Evolutionary conservation across 2,329 filamentous ascomycete genomes (phyloP).

Genomic region (Periconia digitata): DNA sequence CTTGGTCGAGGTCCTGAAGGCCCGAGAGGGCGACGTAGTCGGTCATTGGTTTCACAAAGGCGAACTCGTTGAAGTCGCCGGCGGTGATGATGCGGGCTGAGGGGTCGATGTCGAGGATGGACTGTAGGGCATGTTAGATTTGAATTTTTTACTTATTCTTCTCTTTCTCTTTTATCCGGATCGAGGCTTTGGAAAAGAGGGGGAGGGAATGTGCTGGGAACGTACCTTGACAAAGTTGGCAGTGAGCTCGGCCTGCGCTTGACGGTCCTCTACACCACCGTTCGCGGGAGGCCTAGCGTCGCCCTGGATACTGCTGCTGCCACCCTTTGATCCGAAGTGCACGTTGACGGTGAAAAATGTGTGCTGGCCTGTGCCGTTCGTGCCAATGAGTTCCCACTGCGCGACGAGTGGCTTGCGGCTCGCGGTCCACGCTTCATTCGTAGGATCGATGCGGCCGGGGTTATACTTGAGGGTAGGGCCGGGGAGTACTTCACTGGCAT

Average conservation of each 20-base stretch:
- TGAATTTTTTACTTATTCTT: background rate
- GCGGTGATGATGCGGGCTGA: constrained; percentile 61
- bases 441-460: constrained; percentile 67
- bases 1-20: constrained; percentile 64
- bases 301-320: constrained; percentile 64
- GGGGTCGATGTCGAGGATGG: constrained; percentile 58
- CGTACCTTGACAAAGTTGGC: constrained; percentile 46
- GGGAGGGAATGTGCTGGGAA: constrained; percentile 17
- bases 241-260: constrained; percentile 60
- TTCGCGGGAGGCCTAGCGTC: constrained; percentile 69
- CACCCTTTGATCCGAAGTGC: constrained; percentile 68
- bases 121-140: constrained; percentile 27
- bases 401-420: constrained; percentile 70
- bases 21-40: constrained; percentile 57
- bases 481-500: constrained; percentile 60
- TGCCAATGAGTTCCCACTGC: constrained; percentile 62
- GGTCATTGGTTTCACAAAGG: constrained; percentile 61
- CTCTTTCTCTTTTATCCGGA: no score
- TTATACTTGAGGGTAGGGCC: constrained; percentile 66
- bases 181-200: no score
- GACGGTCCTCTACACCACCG: constrained; percentile 60
- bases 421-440: constrained; percentile 59
- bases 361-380: constrained; percentile 44
- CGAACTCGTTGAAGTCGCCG: constrained; percentile 75
- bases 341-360: constrained; percentile 72